Conservation (phyloP, 768 basidiomycete genomes). For the Termitomyces sp. region DNA sequence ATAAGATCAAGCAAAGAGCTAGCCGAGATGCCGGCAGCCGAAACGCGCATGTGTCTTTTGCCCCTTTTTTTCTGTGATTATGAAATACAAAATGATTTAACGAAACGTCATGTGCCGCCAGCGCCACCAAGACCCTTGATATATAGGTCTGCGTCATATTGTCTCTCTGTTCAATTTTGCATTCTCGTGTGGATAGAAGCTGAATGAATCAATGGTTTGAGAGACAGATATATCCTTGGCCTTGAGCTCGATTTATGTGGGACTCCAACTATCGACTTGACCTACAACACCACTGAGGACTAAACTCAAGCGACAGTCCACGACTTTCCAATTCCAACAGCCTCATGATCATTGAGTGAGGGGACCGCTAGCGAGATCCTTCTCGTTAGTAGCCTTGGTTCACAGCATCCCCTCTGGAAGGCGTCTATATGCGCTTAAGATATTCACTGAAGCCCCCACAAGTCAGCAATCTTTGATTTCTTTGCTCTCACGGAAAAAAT, state of each 20-base stretch:
- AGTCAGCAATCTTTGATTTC: not conserved
- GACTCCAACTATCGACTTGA: too few species aligned
- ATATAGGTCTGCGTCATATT: not conserved
- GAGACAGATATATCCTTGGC: not conserved
- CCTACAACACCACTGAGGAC: not conserved
- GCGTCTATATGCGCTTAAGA: constrained; percentile 44
- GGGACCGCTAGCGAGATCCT: constrained; percentile 39
- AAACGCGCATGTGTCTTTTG: too few species aligned
- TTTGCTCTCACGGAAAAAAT: not conserved
- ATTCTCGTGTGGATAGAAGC: not conserved
- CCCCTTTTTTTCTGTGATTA: too few species aligned
- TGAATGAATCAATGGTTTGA: not conserved
- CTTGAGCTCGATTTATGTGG: too few species aligned
- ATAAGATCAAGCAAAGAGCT: not conserved
- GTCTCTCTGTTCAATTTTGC: too few species aligned
- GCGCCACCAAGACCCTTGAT: too few species aligned
- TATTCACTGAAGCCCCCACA: constrained; percentile 26
- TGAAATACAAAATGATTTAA: too few species aligned
- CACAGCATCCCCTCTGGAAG: constrained; percentile 27
- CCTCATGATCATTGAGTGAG: constrained; percentile 23
- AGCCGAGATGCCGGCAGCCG: not conserved
- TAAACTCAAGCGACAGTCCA: constrained; percentile 22
- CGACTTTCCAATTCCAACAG: constrained; percentile 28
- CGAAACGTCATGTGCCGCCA: too few species aligned
- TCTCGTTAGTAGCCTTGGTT: constrained; percentile 30